These are phyloP conservation scores for Backusella australiensis DNA, from an alignment of 192 early-diverging fungal species.

Conservation along the genomic window DNA sequence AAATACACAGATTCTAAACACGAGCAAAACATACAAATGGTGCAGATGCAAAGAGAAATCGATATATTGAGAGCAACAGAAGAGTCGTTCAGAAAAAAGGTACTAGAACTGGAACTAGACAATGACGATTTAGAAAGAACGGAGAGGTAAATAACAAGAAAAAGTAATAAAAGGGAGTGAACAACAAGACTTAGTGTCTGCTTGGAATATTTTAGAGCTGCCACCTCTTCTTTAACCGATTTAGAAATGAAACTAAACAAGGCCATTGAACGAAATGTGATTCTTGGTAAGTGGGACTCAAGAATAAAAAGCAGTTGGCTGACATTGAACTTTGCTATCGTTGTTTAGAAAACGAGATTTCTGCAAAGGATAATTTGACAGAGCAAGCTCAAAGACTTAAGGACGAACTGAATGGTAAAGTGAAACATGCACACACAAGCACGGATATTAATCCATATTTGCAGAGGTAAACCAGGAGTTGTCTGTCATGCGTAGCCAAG, in stretches of 20 bases:
- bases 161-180: not conserved
- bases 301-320: not conserved
- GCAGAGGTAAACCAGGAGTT: conserved; percentile 54
- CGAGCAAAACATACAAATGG: conserved; percentile 62
- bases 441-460: not conserved
- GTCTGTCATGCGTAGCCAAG: conserved; percentile 49
- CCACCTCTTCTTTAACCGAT: conserved; percentile 63
- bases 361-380: conserved; percentile 62
- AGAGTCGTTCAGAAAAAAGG: conserved; percentile 68
- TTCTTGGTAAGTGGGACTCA: conserved; percentile 37
- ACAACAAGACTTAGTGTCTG: not conserved
- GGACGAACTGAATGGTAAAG: conserved; percentile 66
- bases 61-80: conserved; percentile 68
- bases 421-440: not conserved
- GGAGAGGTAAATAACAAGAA: conserved; percentile 42
- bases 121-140: conserved; percentile 78
- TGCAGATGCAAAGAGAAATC: conserved; percentile 72
- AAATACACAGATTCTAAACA: conserved; percentile 66
- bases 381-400: conserved; percentile 76
- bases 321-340: not conserved
- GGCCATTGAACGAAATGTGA: conserved; percentile 65
- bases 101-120: conserved; percentile 72
- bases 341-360: conserved; percentile 53
- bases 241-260: conserved; percentile 70
- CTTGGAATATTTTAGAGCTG: conserved; percentile 48